Base-by-base conservation (phyloP, 2,329 filamentous ascomycete species). In the Reticulascus tulasneorum region DNA sequence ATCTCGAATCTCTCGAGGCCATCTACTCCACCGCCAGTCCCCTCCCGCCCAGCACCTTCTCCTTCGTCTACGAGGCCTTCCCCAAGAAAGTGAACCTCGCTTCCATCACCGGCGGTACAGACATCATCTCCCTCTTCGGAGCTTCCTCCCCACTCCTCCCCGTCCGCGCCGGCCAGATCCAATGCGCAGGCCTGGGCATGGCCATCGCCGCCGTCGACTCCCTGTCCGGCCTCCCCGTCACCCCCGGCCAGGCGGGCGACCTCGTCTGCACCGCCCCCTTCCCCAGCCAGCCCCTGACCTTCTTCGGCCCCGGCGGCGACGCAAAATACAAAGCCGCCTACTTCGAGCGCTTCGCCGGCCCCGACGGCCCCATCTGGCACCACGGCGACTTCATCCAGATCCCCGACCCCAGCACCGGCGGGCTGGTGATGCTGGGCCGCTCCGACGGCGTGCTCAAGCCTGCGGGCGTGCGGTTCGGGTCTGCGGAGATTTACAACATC, bases 401-500 rank as follows among this genome's bases (percentile, higher is more conserved):
- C 23, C 59, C 63, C 7, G 84, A 89, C 49, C 75, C 79, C 0
- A 53, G 64, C 12, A 93, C 86, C 0, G 82, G 86, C 10, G 87
- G 89, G 0, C 65, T 97, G 9, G 73, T 88, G 47, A 97, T 97
- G 91, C 75, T 97, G 0, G 91, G 93, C 4, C 77, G 91, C 18
- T 93, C 85, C 33, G 91, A 98, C 51, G 93, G 93, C 5, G 86
- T 97, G 6, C 66, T 98, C 11, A 98, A 98, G 57, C 93, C 93
- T 0, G 79, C 84, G 0, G 93, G 93, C 3, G 88, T 98, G 13
- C 73, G 91, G 1, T 97, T 98, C 54, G 91, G 91, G 5, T 89
- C 82, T 21, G 89, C 91, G 1, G 93, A 98, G 67, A 95, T 98
- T 15, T 97, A 97, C 63, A 96, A 95, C 56, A 73, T 96, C n/a